A percentile compares a stretch with the other conserved stretches of the same genome.
Conservation (phyloP, 208 protist species). For the Leishmania tarentolae region DNA sequence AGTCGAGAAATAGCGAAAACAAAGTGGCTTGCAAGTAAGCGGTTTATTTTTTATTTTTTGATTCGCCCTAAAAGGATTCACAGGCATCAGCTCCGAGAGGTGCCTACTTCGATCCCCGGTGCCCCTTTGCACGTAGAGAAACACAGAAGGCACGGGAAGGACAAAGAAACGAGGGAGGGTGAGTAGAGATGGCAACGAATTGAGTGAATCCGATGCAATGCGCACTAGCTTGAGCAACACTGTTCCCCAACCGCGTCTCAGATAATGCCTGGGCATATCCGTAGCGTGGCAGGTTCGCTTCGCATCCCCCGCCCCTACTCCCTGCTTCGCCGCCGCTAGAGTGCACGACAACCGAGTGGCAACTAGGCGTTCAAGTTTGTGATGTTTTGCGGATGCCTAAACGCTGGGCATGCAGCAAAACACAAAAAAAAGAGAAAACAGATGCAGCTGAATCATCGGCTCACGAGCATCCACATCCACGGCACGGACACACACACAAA, state of each 20-base stretch:
- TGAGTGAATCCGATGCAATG: not conserved
- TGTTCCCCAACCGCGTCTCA: not conserved
- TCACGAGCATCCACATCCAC: not conserved
- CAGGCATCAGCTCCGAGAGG: not conserved
- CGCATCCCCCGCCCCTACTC: too few species aligned
- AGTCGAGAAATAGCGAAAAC: slow-evolving; percentile 10
- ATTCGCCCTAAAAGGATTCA: too few species aligned
- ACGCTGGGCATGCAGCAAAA: not conserved
- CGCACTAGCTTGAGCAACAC: not conserved
- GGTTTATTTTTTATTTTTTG: too few species aligned
- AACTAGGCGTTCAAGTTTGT: not conserved
- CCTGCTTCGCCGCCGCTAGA: not conserved
- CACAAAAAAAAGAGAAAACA: too few species aligned
- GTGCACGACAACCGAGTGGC: not conserved
- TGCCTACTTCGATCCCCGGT: not conserved
- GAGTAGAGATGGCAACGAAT: not conserved
- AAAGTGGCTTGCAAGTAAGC: not conserved
- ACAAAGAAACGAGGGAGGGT: not conserved
- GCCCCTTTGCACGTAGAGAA: not conserved
- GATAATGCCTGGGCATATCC: not conserved
- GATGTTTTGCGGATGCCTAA: not conserved
- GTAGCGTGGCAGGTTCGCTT: not conserved
- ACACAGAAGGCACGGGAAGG: not conserved
- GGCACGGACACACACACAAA: too few species aligned
- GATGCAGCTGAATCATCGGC: not conserved